phyloP scores from a whole-genome alignment of 192 early-diverging fungal species.

The Geosiphon pyriformis region DNA sequence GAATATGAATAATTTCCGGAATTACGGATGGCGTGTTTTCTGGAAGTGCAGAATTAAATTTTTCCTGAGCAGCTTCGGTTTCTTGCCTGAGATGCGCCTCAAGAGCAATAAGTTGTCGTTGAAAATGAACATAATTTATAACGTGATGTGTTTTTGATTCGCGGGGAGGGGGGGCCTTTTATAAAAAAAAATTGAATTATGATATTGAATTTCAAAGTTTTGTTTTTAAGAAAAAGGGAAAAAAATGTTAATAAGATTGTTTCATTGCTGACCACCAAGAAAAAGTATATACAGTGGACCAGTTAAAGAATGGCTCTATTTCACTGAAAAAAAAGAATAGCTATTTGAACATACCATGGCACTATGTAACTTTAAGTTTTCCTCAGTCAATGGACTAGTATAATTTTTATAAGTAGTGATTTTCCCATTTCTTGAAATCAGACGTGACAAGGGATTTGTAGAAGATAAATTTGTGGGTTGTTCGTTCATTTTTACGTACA shows the following conservation, averaged over 20 bases:
- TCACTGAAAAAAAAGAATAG: background rate
- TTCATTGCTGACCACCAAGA: too few relatives aligned
- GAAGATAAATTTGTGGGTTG: background rate
- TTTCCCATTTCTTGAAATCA: conserved; percentile 6
- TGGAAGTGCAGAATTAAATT: background rate
- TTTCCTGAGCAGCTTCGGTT: background rate
- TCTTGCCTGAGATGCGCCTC: conserved; percentile 9
- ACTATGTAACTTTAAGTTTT: conserved; percentile 14
- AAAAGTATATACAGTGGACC: background rate
- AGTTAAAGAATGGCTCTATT: background rate
- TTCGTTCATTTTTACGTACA: too few relatives aligned
- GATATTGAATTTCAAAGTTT: background rate
- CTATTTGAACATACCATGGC: background rate
- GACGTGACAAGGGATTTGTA: conserved; percentile 7
- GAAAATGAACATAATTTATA: conserved; percentile 11
- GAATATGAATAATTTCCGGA: conserved; percentile 13
- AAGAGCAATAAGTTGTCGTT: conserved; percentile 6
- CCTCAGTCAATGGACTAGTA: conserved; percentile 3
- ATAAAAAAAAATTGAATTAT: background rate
- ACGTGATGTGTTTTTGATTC: conserved; percentile 16
- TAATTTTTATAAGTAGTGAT: background rate
- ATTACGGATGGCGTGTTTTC: conserved; percentile 14
- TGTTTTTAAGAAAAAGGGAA: background rate
- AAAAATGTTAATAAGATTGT: background rate
- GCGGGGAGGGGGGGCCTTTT: conserved; percentile 1